Evolutionary conservation across 306 rosid species (phyloP), one percentile per base, ranked within the genome.

Genomic region (Sesbania bispinosa): DNA sequence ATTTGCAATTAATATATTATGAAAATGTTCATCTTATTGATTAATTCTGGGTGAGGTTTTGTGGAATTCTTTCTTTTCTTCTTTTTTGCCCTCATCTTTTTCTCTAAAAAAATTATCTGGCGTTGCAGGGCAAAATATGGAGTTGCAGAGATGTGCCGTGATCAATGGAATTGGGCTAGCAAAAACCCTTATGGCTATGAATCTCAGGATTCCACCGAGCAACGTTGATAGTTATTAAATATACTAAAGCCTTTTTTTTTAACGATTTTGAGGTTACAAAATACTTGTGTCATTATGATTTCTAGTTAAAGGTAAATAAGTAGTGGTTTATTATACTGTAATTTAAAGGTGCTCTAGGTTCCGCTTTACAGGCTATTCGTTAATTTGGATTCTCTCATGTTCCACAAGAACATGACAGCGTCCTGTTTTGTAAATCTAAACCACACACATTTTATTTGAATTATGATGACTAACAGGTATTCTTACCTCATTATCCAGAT

Each of bases 91-190:
- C n/a, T n/a, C n/a, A n/a, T n/a, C 0, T 7, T 62, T 54, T 15
- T 43, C 71, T 61, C 46, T 74, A 24, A 46, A n/a, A 46, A 4
- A 33, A 1, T 64, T 20, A 54, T 55, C 19, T 58, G 27, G 18
- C 9, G 42, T 83, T 82, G 78, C 95, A 94, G 99, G 86, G 95
- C 97, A 27, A 89, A 84, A 79, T 94, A 84, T 76, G 93, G 90
- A 72, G 77, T 94, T 36, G 85, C 86, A 4, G 99, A 90, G 82
- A 94, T 94, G 99, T 91, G 96, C 69, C 89, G 88, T 77, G 99
- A 94, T 83, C 99, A 94, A 79, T 94, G 99, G 99, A 94, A 94
- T 77, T 94, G 99, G 99, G 96, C 97, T 53, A 94, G 97, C 92
- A 86, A 87, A 81, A 94, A 94, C 59, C 99, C 97, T 10, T 91